A percentile compares a stretch with the other conserved stretches of the same genome.
Evolutionary conservation across 208 protist genomes (phyloP).

Genomic region (Paratrypanosoma confusum): DNA sequence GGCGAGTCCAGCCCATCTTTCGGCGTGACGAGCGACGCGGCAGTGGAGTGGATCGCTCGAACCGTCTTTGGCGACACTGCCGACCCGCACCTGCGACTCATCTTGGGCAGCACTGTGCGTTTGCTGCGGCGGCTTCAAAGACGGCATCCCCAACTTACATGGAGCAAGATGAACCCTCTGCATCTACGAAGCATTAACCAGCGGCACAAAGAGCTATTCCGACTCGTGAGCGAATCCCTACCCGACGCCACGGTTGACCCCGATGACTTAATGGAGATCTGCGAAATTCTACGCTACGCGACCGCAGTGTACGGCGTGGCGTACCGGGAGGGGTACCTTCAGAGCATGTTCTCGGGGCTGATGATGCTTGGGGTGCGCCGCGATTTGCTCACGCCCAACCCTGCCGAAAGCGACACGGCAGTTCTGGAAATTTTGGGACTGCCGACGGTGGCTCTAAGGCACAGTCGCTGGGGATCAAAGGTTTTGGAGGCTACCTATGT

Average conservation of each 20-base stretch:
- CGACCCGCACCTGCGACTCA: slow-evolving; percentile 1
- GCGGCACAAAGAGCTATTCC: slow-evolving; percentile 2
- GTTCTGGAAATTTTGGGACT: slow-evolving; percentile 37
- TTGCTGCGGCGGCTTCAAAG: slow-evolving; percentile 3
- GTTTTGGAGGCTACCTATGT: slow-evolving; percentile 40
- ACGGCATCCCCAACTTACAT: slow-evolving; percentile 3
- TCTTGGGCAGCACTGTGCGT: background rate
- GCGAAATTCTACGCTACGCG: slow-evolving; percentile 41
- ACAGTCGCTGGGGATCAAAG: slow-evolving; percentile 30
- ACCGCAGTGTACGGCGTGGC: slow-evolving; percentile 47
- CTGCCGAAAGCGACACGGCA: slow-evolving; percentile 25
- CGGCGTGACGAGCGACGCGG: too few species aligned
- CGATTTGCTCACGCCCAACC: slow-evolving; percentile 2
- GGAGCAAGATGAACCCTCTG: slow-evolving; percentile 1
- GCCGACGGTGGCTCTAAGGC: slow-evolving; percentile 20
- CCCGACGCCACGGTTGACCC: slow-evolving; percentile 1
- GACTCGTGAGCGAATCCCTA: slow-evolving; percentile 1
- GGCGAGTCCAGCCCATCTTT: too few species aligned
- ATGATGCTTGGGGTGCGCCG: background rate
- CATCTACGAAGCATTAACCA: background rate
- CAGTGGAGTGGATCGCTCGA: too few species aligned
- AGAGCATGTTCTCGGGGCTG: slow-evolving; percentile 16
- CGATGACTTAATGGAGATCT: slow-evolving; percentile 24
- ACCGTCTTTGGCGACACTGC: too few species aligned
- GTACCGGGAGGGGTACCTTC: slow-evolving; percentile 34